Conservation (phyloP, 2,329 filamentous ascomycete species). For the Talaromyces amestolkiae region DNA sequence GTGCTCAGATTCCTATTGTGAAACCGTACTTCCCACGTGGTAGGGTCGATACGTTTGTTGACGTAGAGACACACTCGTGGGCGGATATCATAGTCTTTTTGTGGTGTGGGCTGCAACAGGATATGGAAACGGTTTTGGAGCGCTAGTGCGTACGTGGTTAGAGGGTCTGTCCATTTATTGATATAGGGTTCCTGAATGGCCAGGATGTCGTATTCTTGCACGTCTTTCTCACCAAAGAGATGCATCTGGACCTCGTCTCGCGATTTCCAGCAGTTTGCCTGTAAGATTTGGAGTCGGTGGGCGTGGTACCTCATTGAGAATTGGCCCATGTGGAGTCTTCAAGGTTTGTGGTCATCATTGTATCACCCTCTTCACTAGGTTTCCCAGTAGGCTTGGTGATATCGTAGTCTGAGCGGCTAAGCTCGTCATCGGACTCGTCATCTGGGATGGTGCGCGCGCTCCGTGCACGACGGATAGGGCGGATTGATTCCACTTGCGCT, state of each 20-base stretch:
- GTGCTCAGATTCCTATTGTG: background rate
- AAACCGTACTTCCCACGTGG: background rate
- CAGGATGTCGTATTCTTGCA: slow-evolving; percentile 15
- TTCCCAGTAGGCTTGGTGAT: background rate
- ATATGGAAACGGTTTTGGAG: slow-evolving; percentile 4
- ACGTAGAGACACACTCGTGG: background rate
- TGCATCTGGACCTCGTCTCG: slow-evolving; percentile 13
- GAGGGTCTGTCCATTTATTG: background rate
- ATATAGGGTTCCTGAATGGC: slow-evolving; percentile 16
- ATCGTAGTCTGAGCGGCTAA: background rate
- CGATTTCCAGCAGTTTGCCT: slow-evolving; percentile 4
- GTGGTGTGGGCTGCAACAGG: background rate
- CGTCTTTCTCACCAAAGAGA: slow-evolving; percentile 15
- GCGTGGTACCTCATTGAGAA: background rate
- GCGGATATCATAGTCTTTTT: background rate
- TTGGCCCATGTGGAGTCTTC: background rate
- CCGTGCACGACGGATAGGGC: background rate
- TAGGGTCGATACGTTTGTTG: background rate
- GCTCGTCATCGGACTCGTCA: background rate
- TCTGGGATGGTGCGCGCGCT: background rate
- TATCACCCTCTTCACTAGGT: background rate
- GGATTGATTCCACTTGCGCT: background rate
- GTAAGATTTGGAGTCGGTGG: slow-evolving; percentile 1
- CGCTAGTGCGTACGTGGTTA: background rate
- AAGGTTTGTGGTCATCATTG: background rate